Base-by-base conservation (phyloP, 176 grass and related monocot species). In the Pontederia crassipes region DNA sequence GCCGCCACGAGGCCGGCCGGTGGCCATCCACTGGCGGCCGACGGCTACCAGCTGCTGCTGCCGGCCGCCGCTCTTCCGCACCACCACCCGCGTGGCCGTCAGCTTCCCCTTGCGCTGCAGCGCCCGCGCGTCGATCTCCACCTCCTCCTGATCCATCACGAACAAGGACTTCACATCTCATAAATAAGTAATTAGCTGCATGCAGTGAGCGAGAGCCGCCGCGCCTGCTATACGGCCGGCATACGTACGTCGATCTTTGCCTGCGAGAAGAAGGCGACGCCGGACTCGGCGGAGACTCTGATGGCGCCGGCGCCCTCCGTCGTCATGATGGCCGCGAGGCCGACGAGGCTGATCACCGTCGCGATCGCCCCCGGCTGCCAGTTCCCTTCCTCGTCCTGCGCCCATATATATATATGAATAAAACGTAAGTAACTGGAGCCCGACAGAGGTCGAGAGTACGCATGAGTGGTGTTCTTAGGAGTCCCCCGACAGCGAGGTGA, bases 71-170 rank as follows among this genome's bases (percentile, higher is more conserved):
- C 62, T 62, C 45, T 79, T 79, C 28, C 51, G 62, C 12, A 79
- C 61, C 4, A 66, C 48, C 58, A 79, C 68, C 27, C 45, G 10
- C 26, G 66, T 59, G 51, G 64, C 70, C 70, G 76, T 72, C 12
- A 72, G 54, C 46, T 58, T 78, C 55, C 60, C 68, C 49, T 66
- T 79, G 49, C 52, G 51, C 57, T 72, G 59, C 69, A 79, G 11
- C 11, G 54, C 65, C 16, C 60, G 45, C 11, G 76, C 76, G 35
- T 79, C 76, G 62, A 79, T 66, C 20, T 79, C 76, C 54, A 78
- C 68, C 60, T 72, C 76, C 72, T 79, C 68, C 76, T 79, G 68
- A 15, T 65, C 52, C 46, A 72, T 27, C n/a, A n/a, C n/a, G n/a
- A n/a, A n/a, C n/a, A n/a, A n/a, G n/a, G n/a, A n/a, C n/a, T n/a